Conservation (phyloP, 2,329 filamentous ascomycete species). For the Dothideomycetes sp. region DNA sequence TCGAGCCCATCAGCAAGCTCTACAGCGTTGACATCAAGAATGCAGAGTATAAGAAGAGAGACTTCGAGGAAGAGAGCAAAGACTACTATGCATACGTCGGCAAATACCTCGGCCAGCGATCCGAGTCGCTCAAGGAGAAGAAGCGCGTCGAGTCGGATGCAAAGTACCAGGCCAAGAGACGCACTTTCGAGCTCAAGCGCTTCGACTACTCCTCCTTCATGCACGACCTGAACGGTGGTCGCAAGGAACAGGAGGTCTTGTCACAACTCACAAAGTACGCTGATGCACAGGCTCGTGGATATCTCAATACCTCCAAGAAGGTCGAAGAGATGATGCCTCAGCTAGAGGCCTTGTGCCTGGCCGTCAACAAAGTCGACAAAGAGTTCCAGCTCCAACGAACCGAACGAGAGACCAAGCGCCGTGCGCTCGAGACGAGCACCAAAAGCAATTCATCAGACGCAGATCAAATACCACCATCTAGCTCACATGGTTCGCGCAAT, state of each 20-base stretch:
- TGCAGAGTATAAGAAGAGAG: conserved; percentile 89
- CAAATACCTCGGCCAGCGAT: conserved; percentile 88
- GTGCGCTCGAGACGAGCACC: conserved; percentile 79
- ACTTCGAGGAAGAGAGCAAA: conserved; percentile 97
- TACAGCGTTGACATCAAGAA: conserved; percentile 97
- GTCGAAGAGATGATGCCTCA: conserved; percentile 81
- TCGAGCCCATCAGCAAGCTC: conserved; percentile 82
- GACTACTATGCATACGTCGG: conserved; percentile 96
- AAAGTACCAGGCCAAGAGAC: conserved; percentile 88
- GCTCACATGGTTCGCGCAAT: neutral
- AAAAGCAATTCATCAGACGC: conserved; percentile 1
- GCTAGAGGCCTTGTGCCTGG: conserved; percentile 73
- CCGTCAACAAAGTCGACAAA: conserved; percentile 90
- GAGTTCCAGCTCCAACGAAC: conserved; percentile 91
- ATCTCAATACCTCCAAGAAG: conserved; percentile 72
- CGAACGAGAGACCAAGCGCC: conserved; percentile 90
- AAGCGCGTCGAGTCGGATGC: conserved; percentile 89
- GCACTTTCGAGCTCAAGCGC: conserved; percentile 91
- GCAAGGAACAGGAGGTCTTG: conserved; percentile 93
- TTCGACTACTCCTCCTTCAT: conserved; percentile 99
- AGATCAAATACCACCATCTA: neutral
- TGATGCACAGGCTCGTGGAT: conserved; percentile 75
- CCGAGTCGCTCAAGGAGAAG: conserved; percentile 94
- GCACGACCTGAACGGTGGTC: conserved; percentile 97
- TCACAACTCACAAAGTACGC: conserved; percentile 93